phyloP scores from a whole-genome alignment of 1,139 yeast genomes.

The Yamadazyma sp. region DNA sequence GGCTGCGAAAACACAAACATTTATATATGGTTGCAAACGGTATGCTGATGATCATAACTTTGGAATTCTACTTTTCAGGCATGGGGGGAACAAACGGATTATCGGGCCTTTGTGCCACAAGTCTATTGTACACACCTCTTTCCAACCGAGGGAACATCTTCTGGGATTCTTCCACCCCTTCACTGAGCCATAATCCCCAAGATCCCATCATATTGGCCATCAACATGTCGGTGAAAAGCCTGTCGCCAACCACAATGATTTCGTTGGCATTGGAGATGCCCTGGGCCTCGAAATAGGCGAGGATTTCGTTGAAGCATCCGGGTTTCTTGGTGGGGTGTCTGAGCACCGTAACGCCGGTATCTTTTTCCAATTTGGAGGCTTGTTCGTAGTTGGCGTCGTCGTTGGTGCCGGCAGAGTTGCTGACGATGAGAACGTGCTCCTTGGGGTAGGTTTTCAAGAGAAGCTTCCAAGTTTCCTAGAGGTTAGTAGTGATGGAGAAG shows the following conservation, averaged over 20 bases:
- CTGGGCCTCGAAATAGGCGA: slow-evolving; percentile 52
- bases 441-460: slow-evolving; percentile 60
- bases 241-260: slow-evolving; percentile 84
- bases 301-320: slow-evolving; percentile 75
- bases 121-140: slow-evolving; percentile 38
- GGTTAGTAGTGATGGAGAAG: slow-evolving; percentile 10
- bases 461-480: slow-evolving; percentile 52
- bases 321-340: slow-evolving; percentile 85
- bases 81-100: slow-evolving; percentile 29
- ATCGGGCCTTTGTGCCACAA: slow-evolving; percentile 23
- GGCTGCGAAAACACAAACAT: slow-evolving; percentile 6
- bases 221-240: slow-evolving; percentile 84
- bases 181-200: slow-evolving; percentile 77
- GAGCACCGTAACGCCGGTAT: slow-evolving; percentile 76
- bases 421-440: slow-evolving; percentile 72
- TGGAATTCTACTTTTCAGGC: slow-evolving; percentile 14
- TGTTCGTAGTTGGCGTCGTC: slow-evolving; percentile 65
- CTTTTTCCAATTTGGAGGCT: slow-evolving; percentile 62
- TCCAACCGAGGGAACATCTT: slow-evolving; percentile 55
- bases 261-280: slow-evolving; percentile 56
- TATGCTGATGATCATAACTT: background rate
- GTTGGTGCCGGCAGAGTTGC: slow-evolving; percentile 90
- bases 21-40: background rate
- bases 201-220: slow-evolving; percentile 96
- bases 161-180: slow-evolving; percentile 65